Evolutionary conservation across 1,284 basidiomycete species (phyloP).

Genomic region (Meira nashicola): DNA sequence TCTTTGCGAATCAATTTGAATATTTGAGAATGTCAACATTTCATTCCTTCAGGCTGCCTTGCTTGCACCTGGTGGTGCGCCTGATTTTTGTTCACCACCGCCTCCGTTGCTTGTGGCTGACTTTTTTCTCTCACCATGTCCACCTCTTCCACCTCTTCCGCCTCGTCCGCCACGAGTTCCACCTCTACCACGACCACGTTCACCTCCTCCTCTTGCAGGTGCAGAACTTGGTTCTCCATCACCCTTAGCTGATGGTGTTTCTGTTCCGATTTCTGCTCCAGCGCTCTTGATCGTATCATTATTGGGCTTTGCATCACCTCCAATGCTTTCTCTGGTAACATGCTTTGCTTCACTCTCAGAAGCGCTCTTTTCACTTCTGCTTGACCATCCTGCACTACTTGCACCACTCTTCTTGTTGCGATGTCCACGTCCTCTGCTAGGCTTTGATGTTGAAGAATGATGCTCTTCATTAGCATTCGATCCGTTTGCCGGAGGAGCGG

Average conservation of each 20-base stretch:
- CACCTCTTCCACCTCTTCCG: slow-evolving; percentile 8
- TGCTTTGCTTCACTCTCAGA: background rate
- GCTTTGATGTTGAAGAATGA: too few relatives aligned
- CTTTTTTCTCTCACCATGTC: background rate
- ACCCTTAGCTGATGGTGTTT: background rate
- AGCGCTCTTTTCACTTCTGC: background rate
- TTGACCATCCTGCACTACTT: too few relatives aligned
- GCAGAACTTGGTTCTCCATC: background rate
- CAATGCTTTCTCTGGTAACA: background rate
- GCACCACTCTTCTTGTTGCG: too few relatives aligned
- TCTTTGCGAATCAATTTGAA: background rate
- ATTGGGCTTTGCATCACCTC: background rate
- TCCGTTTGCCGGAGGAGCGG: too few relatives aligned
- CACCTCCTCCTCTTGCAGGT: background rate
- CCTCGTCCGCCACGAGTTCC: background rate
- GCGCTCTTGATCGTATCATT: background rate
- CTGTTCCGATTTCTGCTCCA: background rate
- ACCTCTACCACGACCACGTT: slow-evolving; percentile 5
- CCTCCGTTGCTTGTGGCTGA: background rate
- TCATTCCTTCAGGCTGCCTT: background rate
- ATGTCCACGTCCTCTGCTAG: too few relatives aligned
- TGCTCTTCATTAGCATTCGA: too few relatives aligned
- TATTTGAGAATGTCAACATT: background rate
- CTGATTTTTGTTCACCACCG: background rate
- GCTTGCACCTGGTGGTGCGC: background rate